Evolutionary conservation across 1,139 yeast species (phyloP).

Genomic region (Arxiozyma telluris): DNA sequence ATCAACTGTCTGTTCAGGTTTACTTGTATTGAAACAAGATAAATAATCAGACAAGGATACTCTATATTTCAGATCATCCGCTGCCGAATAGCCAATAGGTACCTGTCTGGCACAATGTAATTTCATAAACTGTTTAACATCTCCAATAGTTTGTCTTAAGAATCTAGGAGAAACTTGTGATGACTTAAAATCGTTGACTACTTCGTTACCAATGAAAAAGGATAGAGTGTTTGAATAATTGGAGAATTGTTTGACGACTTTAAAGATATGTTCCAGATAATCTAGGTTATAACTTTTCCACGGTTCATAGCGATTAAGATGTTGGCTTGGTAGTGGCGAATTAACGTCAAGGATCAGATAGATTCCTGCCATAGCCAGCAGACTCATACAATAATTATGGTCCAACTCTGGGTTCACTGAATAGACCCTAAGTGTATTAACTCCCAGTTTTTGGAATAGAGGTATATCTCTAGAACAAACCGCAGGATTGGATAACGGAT

Average conservation of each 20-base stretch:
- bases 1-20: slow-evolving; percentile 47
- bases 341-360: slow-evolving; percentile 86
- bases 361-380: slow-evolving; percentile 86
- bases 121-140: slow-evolving; percentile 62
- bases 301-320: slow-evolving; percentile 80
- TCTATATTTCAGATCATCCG: slow-evolving; percentile 76
- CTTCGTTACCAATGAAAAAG: slow-evolving; percentile 91
- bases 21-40: slow-evolving; percentile 57
- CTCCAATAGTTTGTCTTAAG: slow-evolving; percentile 71
- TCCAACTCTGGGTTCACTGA: slow-evolving; percentile 74
- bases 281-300: slow-evolving; percentile 66
- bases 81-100: slow-evolving; percentile 95
- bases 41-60: slow-evolving; percentile 70
- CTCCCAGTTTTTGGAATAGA: slow-evolving; percentile 41
- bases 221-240: slow-evolving; percentile 83
- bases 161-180: slow-evolving; percentile 62
- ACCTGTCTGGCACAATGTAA: slow-evolving; percentile 52
- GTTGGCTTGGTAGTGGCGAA: slow-evolving; percentile 70
- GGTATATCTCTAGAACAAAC: slow-evolving; percentile 53
- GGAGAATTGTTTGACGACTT: slow-evolving; percentile 74
- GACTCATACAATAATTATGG: slow-evolving; percentile 86
- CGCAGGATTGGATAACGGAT: slow-evolving; percentile 66
- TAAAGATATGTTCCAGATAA: slow-evolving; percentile 69
- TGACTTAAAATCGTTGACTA: slow-evolving; percentile 70
- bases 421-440: slow-evolving; percentile 70